phyloP scores from a whole-genome alignment of 2,329 filamentous ascomycete genomes.

The Colletotrichum tabaci region DNA sequence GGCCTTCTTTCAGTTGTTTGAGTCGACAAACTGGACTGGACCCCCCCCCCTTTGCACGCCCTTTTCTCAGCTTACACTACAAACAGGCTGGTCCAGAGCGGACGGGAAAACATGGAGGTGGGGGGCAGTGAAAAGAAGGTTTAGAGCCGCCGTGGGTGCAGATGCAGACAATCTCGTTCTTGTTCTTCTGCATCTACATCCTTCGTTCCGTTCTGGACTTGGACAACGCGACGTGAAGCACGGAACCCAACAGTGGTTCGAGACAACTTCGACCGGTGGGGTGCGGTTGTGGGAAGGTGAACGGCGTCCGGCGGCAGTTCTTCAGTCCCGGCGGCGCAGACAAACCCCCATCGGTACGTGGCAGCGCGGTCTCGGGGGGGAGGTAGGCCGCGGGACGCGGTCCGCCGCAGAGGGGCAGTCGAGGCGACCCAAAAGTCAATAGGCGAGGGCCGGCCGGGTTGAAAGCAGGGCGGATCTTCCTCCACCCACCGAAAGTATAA shows the following conservation, averaged over 20 bases:
- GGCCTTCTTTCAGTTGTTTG: neutral
- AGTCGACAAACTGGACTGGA: neutral
- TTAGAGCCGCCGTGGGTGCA: constrained; percentile 35
- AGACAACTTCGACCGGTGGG: neutral
- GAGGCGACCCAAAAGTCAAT: neutral
- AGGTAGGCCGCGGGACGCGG: neutral
- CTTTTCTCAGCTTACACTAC: neutral
- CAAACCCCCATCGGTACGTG: neutral
- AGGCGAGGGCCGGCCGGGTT: neutral
- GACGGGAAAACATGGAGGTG: neutral
- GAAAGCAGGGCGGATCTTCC: neutral
- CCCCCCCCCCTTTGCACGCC: neutral
- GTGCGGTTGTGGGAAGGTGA: neutral
- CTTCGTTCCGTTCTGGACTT: neutral
- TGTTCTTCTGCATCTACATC: neutral
- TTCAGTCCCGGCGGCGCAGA: neutral
- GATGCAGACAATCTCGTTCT: constrained; percentile 1
- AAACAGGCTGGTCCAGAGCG: neutral
- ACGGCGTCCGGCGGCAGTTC: neutral
- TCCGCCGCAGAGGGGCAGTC: neutral
- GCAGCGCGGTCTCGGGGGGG: neutral
- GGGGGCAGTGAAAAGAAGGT: constrained; percentile 33
- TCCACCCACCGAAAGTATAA: neutral
- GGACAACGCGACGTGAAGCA: constrained; percentile 8
- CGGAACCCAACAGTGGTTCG: constrained; percentile 15